These are phyloP conservation scores for Aureobasidium melanogenum DNA, from an alignment of 2,329 filamentous ascomycete genomes.

Conservation along the genomic window DNA sequence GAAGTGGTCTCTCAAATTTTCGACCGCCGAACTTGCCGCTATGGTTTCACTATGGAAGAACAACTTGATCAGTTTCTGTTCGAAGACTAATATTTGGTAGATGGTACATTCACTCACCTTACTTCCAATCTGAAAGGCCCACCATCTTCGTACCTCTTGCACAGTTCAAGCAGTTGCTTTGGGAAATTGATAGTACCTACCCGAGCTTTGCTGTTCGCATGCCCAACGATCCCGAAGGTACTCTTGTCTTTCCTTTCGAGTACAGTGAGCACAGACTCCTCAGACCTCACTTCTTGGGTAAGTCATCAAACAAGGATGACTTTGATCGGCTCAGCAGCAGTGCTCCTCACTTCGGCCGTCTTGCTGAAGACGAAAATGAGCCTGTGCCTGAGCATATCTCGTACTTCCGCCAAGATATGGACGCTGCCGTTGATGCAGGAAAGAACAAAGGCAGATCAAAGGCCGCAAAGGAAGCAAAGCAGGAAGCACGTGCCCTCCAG, in stretches of 20 bases:
- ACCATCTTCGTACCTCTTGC: slow-evolving; percentile 58
- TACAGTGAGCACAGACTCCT: slow-evolving; percentile 55
- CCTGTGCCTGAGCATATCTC: slow-evolving; percentile 31
- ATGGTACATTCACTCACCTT: slow-evolving; percentile 20
- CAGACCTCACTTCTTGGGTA: slow-evolving; percentile 59
- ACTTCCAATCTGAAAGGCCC: slow-evolving; percentile 34
- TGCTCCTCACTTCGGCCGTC: not conserved
- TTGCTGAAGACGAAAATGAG: not conserved
- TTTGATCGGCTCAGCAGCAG: slow-evolving; percentile 29
- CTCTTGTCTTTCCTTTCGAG: slow-evolving; percentile 54
- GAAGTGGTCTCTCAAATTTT: not conserved
- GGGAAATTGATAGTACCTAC: slow-evolving; percentile 51
- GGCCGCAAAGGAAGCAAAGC: slow-evolving; percentile 39
- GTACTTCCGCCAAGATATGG: slow-evolving; percentile 47
- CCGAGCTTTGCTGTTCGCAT: slow-evolving; percentile 49
- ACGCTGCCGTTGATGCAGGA: slow-evolving; percentile 40
- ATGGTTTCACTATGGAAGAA: not conserved
- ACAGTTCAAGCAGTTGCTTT: slow-evolving; percentile 58
- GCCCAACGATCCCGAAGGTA: slow-evolving; percentile 42
- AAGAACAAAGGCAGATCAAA: slow-evolving; percentile 40
- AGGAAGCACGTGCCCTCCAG: slow-evolving; percentile 39
- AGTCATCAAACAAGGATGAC: slow-evolving; percentile 39
- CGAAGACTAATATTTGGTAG: slow-evolving; percentile 12
- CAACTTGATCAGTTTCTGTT: not conserved
- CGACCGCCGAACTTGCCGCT: too few species aligned